A percentile compares a stretch with the other conserved stretches of the same genome.
Evolutionary conservation across 176 grass and related monocot species (phyloP).

Genomic region (Cymbopogon citratus): DNA sequence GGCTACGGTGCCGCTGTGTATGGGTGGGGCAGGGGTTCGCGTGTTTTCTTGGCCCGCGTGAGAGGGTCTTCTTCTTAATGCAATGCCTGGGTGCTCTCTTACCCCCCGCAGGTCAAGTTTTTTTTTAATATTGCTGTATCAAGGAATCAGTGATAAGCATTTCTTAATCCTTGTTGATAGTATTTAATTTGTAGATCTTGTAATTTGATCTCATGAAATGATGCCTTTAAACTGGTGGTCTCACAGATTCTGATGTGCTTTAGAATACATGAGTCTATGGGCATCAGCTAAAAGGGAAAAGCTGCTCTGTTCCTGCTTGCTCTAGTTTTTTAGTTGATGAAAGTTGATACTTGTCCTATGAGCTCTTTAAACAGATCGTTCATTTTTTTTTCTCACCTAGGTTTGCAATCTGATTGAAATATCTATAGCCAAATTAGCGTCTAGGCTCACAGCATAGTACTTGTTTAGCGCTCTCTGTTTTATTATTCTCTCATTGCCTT

Average conservation of each 20-base stretch:
- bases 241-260: not conserved
- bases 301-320: not conserved
- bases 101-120: no score
- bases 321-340: not conserved
- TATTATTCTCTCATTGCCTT: not conserved
- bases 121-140: no score
- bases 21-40: no score
- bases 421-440: not conserved
- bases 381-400: not conserved
- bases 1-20: no score
- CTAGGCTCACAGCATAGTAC: not conserved
- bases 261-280: not conserved
- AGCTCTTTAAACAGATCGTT: not conserved
- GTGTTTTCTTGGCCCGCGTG: no score
- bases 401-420: not conserved
- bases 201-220: constrained; percentile 12
- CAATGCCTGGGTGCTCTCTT: no score
- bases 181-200: not conserved
- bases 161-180: not conserved
- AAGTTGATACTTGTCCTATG: not conserved
- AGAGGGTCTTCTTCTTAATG: no score
- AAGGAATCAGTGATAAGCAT: constrained; percentile 13
- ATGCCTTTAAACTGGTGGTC: not conserved
- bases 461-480: not conserved
- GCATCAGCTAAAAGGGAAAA: not conserved